These are phyloP conservation scores for Claviceps pusilla DNA, from an alignment of 2,329 filamentous ascomycete species.

Conservation along the genomic window DNA sequence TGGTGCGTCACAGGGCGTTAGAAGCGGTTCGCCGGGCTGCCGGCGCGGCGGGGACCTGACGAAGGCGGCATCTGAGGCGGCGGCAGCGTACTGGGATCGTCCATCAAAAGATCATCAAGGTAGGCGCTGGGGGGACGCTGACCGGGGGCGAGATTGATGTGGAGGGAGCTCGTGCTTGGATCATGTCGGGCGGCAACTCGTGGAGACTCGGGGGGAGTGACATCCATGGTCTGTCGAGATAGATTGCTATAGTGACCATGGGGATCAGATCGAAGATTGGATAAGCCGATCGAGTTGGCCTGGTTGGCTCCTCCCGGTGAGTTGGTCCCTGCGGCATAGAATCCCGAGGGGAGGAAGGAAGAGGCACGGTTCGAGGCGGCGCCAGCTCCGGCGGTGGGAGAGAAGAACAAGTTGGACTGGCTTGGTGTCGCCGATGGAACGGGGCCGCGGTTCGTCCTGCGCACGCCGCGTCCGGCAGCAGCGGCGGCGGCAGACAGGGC, in stretches of 20 bases:
- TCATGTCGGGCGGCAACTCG: constrained; percentile 33
- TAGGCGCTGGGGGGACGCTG: constrained; percentile 75
- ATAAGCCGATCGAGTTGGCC: constrained; percentile 42
- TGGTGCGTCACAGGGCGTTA: neutral
- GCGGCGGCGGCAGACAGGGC: constrained; percentile 13
- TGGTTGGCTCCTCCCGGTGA: constrained; percentile 30
- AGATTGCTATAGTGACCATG: constrained; percentile 29
- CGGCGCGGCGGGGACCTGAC: constrained; percentile 6
- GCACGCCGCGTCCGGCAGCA: constrained; percentile 32
- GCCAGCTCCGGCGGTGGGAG: constrained; percentile 60
- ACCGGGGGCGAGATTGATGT: constrained; percentile 40
- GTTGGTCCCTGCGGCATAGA: constrained; percentile 61
- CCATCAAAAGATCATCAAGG: constrained; percentile 77
- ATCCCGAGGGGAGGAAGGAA: constrained; percentile 75
- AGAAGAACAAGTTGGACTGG: constrained; percentile 76
- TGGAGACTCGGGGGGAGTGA: constrained; percentile 52
- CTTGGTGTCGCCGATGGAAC: constrained; percentile 42
- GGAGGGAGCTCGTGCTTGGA: constrained; percentile 50
- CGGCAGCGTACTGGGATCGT: constrained; percentile 42
- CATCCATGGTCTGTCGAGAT: constrained; percentile 29
- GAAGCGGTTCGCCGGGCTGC: constrained; percentile 14
- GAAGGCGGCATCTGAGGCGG: constrained; percentile 23
- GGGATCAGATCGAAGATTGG: constrained; percentile 45
- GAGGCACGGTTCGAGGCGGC: constrained; percentile 52
- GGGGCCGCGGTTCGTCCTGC: constrained; percentile 37